A percentile compares a stretch with the other conserved stretches of the same genome.
These are phyloP conservation scores for Cyclocybe cylindracea DNA, from an alignment of 768 basidiomycete genomes.

Conservation along the genomic window DNA sequence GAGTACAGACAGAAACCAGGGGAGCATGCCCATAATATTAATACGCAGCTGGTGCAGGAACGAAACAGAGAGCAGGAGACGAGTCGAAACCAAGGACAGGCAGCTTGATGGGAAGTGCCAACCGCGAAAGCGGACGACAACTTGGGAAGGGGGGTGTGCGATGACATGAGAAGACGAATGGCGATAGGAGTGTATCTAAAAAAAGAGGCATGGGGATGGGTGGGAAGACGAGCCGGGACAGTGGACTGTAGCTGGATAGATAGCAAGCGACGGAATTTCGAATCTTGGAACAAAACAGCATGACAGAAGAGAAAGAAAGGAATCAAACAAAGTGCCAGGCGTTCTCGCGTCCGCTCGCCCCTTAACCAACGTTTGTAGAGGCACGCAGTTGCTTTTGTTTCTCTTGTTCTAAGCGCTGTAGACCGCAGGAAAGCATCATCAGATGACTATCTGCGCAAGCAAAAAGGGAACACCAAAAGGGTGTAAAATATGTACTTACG, in stretches of 20 bases:
- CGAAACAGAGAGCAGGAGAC: background rate
- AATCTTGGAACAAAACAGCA: too few relatives aligned
- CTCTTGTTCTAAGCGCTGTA: conserved; percentile 82
- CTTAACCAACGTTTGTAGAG: conserved; percentile 20
- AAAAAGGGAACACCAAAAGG: background rate
- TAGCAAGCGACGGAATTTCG: too few relatives aligned
- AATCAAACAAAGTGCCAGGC: background rate
- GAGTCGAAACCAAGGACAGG: background rate
- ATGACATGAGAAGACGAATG: conserved; percentile 1
- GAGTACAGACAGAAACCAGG: conserved; percentile 20
- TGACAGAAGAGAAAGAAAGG: background rate
- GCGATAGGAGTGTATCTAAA: background rate
- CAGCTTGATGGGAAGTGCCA: too few relatives aligned
- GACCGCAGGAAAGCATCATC: background rate
- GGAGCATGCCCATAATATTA: conserved; percentile 11
- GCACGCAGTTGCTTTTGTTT: conserved; percentile 79
- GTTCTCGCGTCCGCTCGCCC: conserved; percentile 13
- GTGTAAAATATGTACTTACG: conserved; percentile 41
- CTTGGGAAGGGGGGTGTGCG: background rate
- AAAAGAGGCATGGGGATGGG: too few relatives aligned
- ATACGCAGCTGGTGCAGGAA: conserved; percentile 11
- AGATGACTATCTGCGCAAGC: background rate
- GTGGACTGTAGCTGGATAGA: too few relatives aligned
- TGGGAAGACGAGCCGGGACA: too few relatives aligned
- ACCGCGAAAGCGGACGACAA: background rate